A percentile compares a stretch with the other conserved stretches of the same genome.
Evolutionary conservation across 176 grass and related monocot genomes (phyloP).

Genomic region (Aegilops bicornis): DNA sequence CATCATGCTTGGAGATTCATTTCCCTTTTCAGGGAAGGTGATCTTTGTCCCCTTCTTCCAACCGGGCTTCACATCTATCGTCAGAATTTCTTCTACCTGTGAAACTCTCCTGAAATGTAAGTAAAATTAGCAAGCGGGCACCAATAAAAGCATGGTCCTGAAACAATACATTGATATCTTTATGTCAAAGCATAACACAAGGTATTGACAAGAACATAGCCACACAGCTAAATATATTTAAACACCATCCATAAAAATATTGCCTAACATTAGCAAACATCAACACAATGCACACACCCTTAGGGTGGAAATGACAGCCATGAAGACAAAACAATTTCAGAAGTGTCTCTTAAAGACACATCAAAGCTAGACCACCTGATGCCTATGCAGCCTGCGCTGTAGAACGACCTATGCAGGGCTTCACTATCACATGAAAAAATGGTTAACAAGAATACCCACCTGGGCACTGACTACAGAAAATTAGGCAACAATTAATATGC

Average conservation of each 20-base stretch:
- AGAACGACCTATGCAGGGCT: not conserved
- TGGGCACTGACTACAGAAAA: not conserved
- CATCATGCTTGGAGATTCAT: slow-evolving; percentile 59
- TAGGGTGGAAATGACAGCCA: not conserved
- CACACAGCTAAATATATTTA: not conserved
- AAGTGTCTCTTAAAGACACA: not conserved
- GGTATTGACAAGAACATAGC: not conserved
- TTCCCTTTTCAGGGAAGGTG: slow-evolving; percentile 78
- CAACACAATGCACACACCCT: not conserved
- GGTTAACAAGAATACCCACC: not conserved
- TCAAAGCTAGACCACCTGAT: slow-evolving; percentile 9
- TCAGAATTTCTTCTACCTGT: slow-evolving; percentile 66
- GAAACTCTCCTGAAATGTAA: slow-evolving; percentile 52
- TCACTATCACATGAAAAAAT: not conserved
- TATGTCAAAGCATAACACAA: not conserved
- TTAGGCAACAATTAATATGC: not conserved
- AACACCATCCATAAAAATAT: not conserved
- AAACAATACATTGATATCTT: not conserved
- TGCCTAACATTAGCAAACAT: not conserved
- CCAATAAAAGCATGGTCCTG: not conserved
- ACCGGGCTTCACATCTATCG: slow-evolving; percentile 76
- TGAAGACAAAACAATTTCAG: not conserved
- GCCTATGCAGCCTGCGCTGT: not conserved
- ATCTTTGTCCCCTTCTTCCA: slow-evolving; percentile 94
- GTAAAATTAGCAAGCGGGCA: slow-evolving; percentile 22